Conservation (phyloP, 1,139 yeast species). For the Yarrowia galli region DNA sequence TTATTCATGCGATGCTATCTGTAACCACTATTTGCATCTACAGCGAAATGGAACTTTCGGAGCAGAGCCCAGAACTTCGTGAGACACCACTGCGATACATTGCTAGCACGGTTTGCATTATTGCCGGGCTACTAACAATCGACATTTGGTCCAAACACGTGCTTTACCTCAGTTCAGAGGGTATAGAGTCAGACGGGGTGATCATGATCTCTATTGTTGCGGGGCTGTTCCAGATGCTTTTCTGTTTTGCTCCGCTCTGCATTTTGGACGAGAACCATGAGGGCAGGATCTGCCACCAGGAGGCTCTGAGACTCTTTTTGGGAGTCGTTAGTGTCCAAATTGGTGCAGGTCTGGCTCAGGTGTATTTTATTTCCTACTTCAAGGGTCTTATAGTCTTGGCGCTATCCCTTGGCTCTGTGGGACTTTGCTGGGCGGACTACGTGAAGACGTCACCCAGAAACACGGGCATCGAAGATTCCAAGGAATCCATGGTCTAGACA, state of each 20-base stretch:
- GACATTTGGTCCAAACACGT: constrained; percentile 4
- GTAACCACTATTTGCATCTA: constrained; percentile 28
- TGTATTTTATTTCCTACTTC: constrained; percentile 1
- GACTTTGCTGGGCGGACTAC: constrained; percentile 19
- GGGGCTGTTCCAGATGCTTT: constrained; percentile 4
- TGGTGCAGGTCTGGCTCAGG: constrained; percentile 1
- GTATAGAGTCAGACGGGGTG: not conserved
- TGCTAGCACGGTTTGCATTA: constrained; percentile 13
- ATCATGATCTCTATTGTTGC: not conserved
- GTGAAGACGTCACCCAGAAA: not conserved
- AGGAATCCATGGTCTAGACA: not conserved
- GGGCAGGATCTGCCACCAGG: not conserved
- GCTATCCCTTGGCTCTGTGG: not conserved
- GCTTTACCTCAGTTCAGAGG: not conserved
- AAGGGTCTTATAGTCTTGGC: not conserved
- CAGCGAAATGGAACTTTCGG: constrained; percentile 27
- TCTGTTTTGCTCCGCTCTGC: constrained; percentile 6
- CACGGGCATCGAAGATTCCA: not conserved
- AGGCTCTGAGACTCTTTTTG: not conserved
- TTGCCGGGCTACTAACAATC: not conserved
- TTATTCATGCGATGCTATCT: constrained; percentile 18
- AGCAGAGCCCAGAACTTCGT: not conserved
- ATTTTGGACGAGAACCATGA: constrained; percentile 12
- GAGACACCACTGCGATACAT: constrained; percentile 10
- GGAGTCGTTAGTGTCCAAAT: constrained; percentile 4